Evolutionary conservation across 2,329 filamentous ascomycete genomes (phyloP).

Genomic region (Annulohypoxylon truncatum): DNA sequence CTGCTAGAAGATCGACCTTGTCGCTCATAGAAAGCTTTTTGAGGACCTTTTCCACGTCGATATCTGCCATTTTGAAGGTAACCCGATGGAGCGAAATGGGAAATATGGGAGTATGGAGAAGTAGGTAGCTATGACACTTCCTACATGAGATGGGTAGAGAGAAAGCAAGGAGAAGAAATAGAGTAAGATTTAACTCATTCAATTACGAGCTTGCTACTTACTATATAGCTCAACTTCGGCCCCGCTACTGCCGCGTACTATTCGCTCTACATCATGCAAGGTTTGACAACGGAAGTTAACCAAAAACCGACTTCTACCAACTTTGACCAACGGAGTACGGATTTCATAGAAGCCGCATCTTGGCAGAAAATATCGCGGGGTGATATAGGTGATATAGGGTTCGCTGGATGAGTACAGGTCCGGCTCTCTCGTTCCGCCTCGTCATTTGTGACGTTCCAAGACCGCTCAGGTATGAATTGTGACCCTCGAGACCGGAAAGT

Average conservation of each 20-base stretch:
- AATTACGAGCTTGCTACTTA: conserved; percentile 16
- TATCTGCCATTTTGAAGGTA: conserved; percentile 57
- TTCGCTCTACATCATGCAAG: conserved; percentile 21
- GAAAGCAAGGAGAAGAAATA: neutral
- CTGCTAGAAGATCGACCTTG: conserved; percentile 65
- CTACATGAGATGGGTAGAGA: neutral
- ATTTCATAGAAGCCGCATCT: conserved; percentile 14
- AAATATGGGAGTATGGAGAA: neutral
- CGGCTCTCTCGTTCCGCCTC: conserved; percentile 21
- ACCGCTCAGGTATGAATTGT: conserved; percentile 31
- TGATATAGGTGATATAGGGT: neutral
- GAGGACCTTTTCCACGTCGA: conserved; percentile 65
- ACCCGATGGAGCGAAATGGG: neutral
- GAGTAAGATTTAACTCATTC: neutral
- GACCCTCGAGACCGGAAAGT: conserved; percentile 34
- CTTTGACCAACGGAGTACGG: conserved; percentile 10
- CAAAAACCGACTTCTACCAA: neutral
- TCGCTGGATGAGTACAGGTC: neutral
- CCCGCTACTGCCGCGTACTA: conserved; percentile 27
- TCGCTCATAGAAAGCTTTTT: conserved; percentile 65
- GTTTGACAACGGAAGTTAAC: conserved; percentile 8
- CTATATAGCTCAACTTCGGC: conserved; percentile 25
- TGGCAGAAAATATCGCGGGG: conserved; percentile 31
- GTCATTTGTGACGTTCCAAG: conserved; percentile 27
- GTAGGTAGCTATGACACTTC: neutral